Percentiles rank a stretch among this genome's conserved stretches.
phyloP scores from a whole-genome alignment of 352 stramenopile genomes.

The Phytopythium delawarense region DNA sequence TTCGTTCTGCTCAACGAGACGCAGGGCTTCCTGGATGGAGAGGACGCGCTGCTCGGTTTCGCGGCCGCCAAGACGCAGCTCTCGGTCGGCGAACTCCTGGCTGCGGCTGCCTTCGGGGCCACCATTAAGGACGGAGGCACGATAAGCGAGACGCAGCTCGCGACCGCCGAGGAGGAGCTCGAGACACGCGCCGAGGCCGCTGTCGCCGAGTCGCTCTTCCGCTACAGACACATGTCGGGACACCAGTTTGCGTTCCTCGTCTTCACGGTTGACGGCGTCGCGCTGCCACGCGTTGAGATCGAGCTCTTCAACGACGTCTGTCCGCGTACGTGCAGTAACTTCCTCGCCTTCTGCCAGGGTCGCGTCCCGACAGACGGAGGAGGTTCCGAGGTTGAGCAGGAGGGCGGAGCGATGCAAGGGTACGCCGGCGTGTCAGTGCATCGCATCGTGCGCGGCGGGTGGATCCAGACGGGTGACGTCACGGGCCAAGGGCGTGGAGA shows the following conservation, averaged over 20 bases:
- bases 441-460: slow-evolving; percentile 55
- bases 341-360: slow-evolving; percentile 62
- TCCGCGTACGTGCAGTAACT: slow-evolving; percentile 71
- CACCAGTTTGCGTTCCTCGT: slow-evolving; percentile 58
- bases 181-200: slow-evolving; percentile 41
- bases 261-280: slow-evolving; percentile 57
- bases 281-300: slow-evolving; percentile 57
- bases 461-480: slow-evolving; percentile 76
- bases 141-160: slow-evolving; percentile 25
- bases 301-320: slow-evolving; percentile 64
- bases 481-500: slow-evolving; percentile 36
- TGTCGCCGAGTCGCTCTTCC: slow-evolving; percentile 36
- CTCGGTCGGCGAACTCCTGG: slow-evolving; percentile 44
- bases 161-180: slow-evolving; percentile 42
- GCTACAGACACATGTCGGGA: slow-evolving; percentile 39
- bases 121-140: slow-evolving; percentile 10
- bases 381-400: slow-evolving; percentile 4
- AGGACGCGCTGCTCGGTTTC: slow-evolving; percentile 56
- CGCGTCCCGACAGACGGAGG: slow-evolving; percentile 39
- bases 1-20: slow-evolving; percentile 51
- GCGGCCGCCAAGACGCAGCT: slow-evolving; percentile 48
- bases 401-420: slow-evolving; percentile 18
- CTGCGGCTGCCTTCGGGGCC: slow-evolving; percentile 47
- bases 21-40: slow-evolving; percentile 36
- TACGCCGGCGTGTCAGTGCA: slow-evolving; percentile 62